A percentile compares a stretch with the other conserved stretches of the same genome.
Conservation (phyloP, 176 grass and related monocot species). For the Ensete glaucum region DNA sequence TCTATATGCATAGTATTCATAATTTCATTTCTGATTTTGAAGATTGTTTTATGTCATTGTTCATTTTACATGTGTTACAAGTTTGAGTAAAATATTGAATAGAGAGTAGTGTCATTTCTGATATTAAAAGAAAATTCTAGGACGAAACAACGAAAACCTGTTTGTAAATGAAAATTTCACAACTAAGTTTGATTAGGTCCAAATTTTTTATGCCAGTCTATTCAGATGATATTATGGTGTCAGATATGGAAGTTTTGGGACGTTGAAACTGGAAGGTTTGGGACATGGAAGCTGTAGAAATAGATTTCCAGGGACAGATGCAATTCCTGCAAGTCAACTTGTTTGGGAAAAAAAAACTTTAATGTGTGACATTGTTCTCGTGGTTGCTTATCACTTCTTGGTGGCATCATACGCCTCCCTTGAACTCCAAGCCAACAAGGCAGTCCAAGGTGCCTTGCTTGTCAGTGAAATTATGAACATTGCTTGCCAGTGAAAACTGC, state of each 20-base stretch:
- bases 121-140: background rate
- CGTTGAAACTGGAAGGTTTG: background rate
- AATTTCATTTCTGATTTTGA: background rate
- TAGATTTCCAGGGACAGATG: too few species aligned
- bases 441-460: too few species aligned
- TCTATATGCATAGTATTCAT: background rate
- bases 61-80: background rate
- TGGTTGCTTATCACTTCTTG: too few species aligned
- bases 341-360: too few species aligned
- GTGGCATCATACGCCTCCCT: too few species aligned
- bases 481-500: too few species aligned
- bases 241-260: background rate
- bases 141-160: background rate
- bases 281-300: too few species aligned
- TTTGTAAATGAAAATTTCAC: background rate
- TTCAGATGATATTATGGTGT: background rate
- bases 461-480: too few species aligned
- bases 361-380: too few species aligned
- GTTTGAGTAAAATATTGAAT: background rate
- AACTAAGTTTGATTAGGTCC: background rate
- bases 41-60: background rate
- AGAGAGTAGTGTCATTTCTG: background rate
- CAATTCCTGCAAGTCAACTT: too few species aligned
- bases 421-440: too few species aligned
- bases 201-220: background rate